phyloP scores from a whole-genome alignment of 1,139 yeast genomes.

The Candida glucosophila region DNA sequence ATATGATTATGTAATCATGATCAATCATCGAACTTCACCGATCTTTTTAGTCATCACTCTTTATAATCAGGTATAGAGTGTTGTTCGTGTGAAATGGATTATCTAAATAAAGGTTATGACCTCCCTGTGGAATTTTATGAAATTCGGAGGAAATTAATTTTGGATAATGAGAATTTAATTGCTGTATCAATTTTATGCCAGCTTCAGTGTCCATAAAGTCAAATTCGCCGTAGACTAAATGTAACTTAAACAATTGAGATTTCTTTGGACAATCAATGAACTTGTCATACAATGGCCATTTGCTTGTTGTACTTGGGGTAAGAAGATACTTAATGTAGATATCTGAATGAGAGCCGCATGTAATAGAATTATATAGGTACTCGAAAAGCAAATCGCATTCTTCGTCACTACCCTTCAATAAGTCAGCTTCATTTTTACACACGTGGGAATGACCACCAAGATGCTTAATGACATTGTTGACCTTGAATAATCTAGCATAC shows the following conservation, averaged over 20 bases:
- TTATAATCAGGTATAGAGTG: background rate
- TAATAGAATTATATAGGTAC: conserved; percentile 54
- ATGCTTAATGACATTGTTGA: conserved; percentile 31
- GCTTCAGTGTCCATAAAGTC: conserved; percentile 85
- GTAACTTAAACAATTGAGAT: conserved; percentile 32
- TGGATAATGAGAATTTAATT: conserved; percentile 16
- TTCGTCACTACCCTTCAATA: conserved; percentile 30
- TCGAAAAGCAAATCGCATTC: conserved; percentile 42
- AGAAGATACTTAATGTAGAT: conserved; percentile 54
- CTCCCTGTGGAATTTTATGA: conserved; percentile 30
- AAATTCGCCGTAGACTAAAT: conserved; percentile 68
- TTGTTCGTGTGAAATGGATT: conserved; percentile 49
- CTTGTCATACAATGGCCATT: conserved; percentile 66
- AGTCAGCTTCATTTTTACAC: conserved; percentile 12
- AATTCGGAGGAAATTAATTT: conserved; percentile 10
- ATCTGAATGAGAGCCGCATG: conserved; percentile 56
- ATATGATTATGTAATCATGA: too few relatives aligned
- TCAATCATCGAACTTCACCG: too few relatives aligned
- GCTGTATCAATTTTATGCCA: conserved; percentile 44
- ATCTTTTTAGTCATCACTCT: too few relatives aligned
- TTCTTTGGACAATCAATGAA: conserved; percentile 15
- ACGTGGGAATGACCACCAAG: conserved; percentile 23
- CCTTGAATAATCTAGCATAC: conserved; percentile 36
- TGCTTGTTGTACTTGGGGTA: conserved; percentile 72
- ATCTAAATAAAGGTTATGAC: conserved; percentile 39